Base-by-base conservation (phyloP, 2,329 filamentous ascomycete genomes). In the Fusarium transvaalense region DNA sequence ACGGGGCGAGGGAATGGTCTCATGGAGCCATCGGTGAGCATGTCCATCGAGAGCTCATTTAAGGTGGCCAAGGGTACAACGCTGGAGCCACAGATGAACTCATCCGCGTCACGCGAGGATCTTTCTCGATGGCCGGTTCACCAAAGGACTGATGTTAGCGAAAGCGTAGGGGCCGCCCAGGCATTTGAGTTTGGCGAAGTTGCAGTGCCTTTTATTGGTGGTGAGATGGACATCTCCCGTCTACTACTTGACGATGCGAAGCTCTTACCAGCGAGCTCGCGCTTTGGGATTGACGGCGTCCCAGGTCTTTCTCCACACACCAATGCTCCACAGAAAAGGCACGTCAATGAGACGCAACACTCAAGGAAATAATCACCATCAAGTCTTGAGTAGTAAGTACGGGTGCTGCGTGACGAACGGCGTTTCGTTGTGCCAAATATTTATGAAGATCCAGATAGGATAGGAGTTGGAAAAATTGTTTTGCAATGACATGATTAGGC, bases 151-250 rank as follows among this genome's bases (percentile, higher is more conserved):
- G 80, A 82, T 23, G 66, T 74, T 7, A 64, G 70, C 3, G 78
- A 74, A 32, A 71, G 70, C 39, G 38, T 66, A 8, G 71, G 75
- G 14, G 62, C 72, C 1, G 34, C 61, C 46, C 77, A 71, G 17
- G 73, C 76, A 17, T 80, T 85, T 31, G 84, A 86, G 39, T 83
- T 84, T 77, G 76, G 75, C 37, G 84, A 86, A 42, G 71, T 75
- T 8, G 73, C 78, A 12, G 74, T 76, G 6, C 73, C 80, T 4
- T 78, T 82, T 55, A 75, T 81, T 46, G 81, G 80, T 5, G 83
- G 85, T 17, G 87, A 89, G 73, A 89, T 89, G 87, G 87, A 88
- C 52, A 88, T 89, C 45, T 87, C 86, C 17, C 82, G 87, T 14
- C 79, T 90, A 3, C 75, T 89, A 4, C 79, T 89, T n/a, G 86